Evolutionary conservation across 2,329 filamentous ascomycete species (phyloP), one percentile per base, ranked within the genome.

Genomic region (Fusarium scirpi): DNA sequence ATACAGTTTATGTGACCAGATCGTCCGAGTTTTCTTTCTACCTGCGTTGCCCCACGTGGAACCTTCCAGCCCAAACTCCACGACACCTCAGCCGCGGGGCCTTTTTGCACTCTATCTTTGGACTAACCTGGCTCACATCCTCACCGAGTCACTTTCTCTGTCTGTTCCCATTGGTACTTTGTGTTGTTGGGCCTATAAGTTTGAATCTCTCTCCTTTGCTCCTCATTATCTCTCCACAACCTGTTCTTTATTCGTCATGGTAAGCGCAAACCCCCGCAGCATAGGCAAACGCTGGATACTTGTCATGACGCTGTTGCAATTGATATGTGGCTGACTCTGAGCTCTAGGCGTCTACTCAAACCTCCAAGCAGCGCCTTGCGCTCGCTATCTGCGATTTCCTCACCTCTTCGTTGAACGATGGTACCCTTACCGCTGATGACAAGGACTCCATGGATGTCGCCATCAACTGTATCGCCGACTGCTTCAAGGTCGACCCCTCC

Each of bases 371-470:
- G 89, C 94, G 94, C 84, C 92, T 99, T 71, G 96, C 96, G 81
- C 93, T 99, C 80, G 94, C 96, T 76, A 95, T 99, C 81, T 94
- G 97, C 85, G 94, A 98, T 84, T 99, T 97, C 85, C 91, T 99
- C 67, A 88, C 88, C 76, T 90, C 89, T 64, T 97, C 94, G 47
- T 85, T 94, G 74, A 91, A 90, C 69, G 96, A 99, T 80, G 96
- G 96, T 77, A 97, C 94, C 46, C 88, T 99, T 63, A 87, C 91
- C 57, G 84, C 91, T 76, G 96, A 98, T 76, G 95, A 99, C 81
- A 89, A 91, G 74, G 96, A 99, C 78, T 95, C 92, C 70, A 92
- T 99, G 80, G 96, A 99, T 79, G 91, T 99, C 55, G 96, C 96
- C 72, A 88, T 92, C 79, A 94, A 94, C 83, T 98, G 95, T 84